Percentiles rank a stretch among this genome's conserved stretches.
phyloP scores from a whole-genome alignment of 2,329 filamentous ascomycete species.

The Scedosporium dehoogii region DNA sequence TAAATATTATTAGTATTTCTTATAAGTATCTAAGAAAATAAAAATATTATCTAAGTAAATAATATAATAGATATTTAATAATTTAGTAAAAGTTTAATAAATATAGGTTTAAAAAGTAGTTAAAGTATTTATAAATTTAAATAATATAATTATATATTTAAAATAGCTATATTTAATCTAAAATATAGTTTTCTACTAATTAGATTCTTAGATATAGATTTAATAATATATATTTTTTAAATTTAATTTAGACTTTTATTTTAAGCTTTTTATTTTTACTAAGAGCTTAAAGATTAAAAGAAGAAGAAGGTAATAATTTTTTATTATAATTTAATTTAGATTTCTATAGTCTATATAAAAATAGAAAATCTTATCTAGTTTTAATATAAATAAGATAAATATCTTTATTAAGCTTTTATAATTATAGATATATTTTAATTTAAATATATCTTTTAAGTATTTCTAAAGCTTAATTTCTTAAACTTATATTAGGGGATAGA shows the following conservation, averaged over 20 bases:
- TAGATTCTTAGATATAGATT: not conserved
- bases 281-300: not conserved
- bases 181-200: too few species aligned
- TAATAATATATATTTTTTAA: not conserved
- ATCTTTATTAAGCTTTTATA: not conserved
- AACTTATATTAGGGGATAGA: too few species aligned
- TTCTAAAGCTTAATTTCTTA: not conserved
- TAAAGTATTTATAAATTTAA: not conserved
- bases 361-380: too few species aligned
- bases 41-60: too few species aligned
- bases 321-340: not conserved
- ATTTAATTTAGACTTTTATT: too few species aligned
- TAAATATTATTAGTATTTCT: not conserved
- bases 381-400: too few species aligned
- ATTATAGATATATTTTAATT: too few species aligned
- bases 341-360: constrained; percentile 1
- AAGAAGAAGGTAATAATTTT: not conserved
- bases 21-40: not conserved
- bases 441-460: too few species aligned
- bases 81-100: not conserved
- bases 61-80: too few species aligned
- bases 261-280: not conserved
- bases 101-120: too few species aligned
- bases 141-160: constrained; percentile 2
- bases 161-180: not conserved